Evolutionary conservation across 768 basidiomycete genomes (phyloP).

Genomic region (Leccinum obscurum): DNA sequence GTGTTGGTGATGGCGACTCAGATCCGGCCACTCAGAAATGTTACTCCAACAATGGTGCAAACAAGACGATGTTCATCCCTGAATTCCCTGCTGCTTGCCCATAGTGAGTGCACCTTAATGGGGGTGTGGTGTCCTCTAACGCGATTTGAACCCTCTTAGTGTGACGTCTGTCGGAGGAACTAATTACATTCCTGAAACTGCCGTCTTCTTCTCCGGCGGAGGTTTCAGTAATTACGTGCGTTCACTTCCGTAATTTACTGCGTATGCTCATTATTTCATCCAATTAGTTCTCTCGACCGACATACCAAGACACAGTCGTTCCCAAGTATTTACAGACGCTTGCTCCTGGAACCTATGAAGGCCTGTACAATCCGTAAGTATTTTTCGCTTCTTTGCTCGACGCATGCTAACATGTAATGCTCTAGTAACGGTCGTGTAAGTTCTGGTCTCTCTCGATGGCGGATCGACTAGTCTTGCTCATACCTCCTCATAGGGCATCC

Average conservation of each 20-base stretch:
- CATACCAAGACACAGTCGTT: constrained; percentile 52
- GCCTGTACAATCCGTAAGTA: constrained; percentile 59
- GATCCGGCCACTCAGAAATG: constrained; percentile 56
- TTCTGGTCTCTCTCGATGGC: neutral
- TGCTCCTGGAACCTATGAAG: constrained; percentile 49
- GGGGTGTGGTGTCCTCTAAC: neutral
- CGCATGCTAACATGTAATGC: neutral
- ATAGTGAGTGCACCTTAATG: constrained; percentile 37
- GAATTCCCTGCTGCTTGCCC: constrained; percentile 64
- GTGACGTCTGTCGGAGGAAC: constrained; percentile 80
- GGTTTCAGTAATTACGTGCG: constrained; percentile 71
- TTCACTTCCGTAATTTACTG: neutral
- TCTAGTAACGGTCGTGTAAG: constrained; percentile 56
- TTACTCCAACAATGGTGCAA: constrained; percentile 57
- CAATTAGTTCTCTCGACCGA: constrained; percentile 52
- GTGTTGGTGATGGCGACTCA: constrained; percentile 65
- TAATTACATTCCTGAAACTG: constrained; percentile 55
- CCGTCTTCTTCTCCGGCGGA: constrained; percentile 64
- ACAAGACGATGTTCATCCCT: constrained; percentile 53
- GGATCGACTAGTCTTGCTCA: neutral
- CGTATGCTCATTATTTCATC: neutral
- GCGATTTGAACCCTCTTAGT: constrained; percentile 32
- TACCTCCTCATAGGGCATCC: constrained; percentile 42
- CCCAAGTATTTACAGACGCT: constrained; percentile 45
- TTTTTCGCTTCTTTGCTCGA: neutral